These are phyloP conservation scores for Coemansia reversa DNA, from an alignment of 192 early-diverging fungal genomes.

Conservation along the genomic window DNA sequence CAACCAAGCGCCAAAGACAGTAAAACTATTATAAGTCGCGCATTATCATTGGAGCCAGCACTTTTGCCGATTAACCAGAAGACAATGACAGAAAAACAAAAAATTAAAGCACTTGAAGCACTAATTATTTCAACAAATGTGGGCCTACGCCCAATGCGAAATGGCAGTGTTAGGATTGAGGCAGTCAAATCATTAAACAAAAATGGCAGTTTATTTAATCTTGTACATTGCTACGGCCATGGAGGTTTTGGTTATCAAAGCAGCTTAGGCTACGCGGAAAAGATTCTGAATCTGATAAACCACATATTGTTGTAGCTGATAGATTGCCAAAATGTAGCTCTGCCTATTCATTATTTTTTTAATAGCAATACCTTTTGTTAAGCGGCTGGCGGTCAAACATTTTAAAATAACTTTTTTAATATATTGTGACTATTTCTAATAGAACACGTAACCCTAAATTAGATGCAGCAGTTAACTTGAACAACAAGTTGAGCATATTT, in stretches of 20 bases:
- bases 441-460: too few species aligned
- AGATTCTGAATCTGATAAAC: constrained; percentile 41
- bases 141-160: constrained; percentile 62
- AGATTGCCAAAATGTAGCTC: too few species aligned
- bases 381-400: too few species aligned
- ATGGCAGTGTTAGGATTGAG: constrained; percentile 59
- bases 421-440: too few species aligned
- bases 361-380: too few species aligned
- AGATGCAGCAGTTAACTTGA: too few species aligned
- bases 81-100: constrained; percentile 32
- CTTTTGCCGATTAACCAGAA: constrained; percentile 24
- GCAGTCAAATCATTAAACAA: not conserved
- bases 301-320: too few species aligned
- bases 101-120: constrained; percentile 29
- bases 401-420: too few species aligned
- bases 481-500: not conserved
- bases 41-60: constrained; percentile 48
- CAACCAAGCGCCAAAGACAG: constrained; percentile 35
- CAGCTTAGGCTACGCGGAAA: constrained; percentile 60
- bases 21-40: constrained; percentile 38
- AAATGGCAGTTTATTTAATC: constrained; percentile 17
- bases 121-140: constrained; percentile 29
- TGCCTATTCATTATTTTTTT: too few species aligned
- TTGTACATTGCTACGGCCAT: constrained; percentile 70
- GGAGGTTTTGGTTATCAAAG: constrained; percentile 65